A percentile compares a stretch with the other conserved stretches of the same genome.
phyloP scores from a whole-genome alignment of 345 rosid species.

The Acer campestre region DNA sequence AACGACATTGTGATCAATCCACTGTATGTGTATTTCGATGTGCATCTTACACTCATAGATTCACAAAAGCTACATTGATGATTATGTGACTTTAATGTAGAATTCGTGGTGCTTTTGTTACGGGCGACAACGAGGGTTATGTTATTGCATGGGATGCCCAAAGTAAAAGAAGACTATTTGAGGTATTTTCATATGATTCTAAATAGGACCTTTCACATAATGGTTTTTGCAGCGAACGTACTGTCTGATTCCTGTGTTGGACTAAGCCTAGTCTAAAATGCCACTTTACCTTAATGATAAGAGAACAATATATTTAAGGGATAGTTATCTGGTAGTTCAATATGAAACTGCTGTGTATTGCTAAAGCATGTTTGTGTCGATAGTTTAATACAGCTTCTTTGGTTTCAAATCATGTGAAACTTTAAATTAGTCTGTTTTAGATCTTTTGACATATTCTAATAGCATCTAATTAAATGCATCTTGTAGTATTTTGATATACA shows the following conservation, averaged over 20 bases:
- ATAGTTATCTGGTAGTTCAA: not conserved
- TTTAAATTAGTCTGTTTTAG: not conserved
- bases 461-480: not conserved
- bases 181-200: conserved; percentile 41
- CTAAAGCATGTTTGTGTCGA: not conserved
- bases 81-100: conserved; percentile 37
- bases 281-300: not conserved
- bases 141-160: conserved; percentile 67
- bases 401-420: not conserved
- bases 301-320: not conserved
- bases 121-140: conserved; percentile 81
- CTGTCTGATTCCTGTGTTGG: not conserved
- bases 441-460: not conserved
- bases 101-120: conserved; percentile 55
- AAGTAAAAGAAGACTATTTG: conserved; percentile 63
- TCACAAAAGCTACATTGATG: conserved; percentile 21
- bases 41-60: conserved; percentile 17
- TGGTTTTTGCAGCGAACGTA: not conserved
- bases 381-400: not conserved
- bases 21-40: conserved; percentile 41
- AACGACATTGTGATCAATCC: conserved; percentile 74
- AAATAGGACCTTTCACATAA: not conserved
- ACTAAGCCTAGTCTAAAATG: not conserved
- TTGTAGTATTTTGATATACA: not conserved
- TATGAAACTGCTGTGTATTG: not conserved